Percentiles rank a stretch among this genome's conserved stretches.
phyloP scores from a whole-genome alignment of 192 early-diverging fungal species.

The Mortierella antarctica region DNA sequence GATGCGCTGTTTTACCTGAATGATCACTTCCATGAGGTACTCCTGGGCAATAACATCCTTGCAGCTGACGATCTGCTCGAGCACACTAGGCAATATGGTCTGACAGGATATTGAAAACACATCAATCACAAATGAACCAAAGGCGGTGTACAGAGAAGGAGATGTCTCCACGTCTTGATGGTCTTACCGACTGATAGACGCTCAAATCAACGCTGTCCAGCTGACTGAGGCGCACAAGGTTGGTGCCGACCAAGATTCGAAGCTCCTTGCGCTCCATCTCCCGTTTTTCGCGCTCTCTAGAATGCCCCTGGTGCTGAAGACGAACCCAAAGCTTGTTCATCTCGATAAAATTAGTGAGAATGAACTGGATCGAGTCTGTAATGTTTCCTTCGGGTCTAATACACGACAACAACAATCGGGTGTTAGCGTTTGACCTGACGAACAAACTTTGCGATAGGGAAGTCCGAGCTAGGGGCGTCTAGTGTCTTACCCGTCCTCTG shows the following conservation, averaged over 20 bases:
- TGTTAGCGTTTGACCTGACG: not conserved
- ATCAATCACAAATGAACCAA: not conserved
- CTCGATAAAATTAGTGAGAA: slow-evolving; percentile 97
- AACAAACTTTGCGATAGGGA: not conserved
- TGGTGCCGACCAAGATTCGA: slow-evolving; percentile 95
- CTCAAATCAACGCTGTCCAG: slow-evolving; percentile 87
- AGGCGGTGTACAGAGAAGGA: not conserved
- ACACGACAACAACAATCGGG: not conserved
- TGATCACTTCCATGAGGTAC: slow-evolving; percentile 99
- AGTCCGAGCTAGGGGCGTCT: not conserved
- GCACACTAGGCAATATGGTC: slow-evolving; percentile 88
- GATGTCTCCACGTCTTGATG: not conserved
- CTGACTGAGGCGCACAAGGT: slow-evolving; percentile 93
- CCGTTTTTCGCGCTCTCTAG: slow-evolving; percentile 92
- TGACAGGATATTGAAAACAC: slow-evolving; percentile 21
- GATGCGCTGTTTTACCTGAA: slow-evolving; percentile 74
- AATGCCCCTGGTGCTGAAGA: slow-evolving; percentile 96
- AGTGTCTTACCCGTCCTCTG: slow-evolving; percentile 60
- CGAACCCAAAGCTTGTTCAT: slow-evolving; percentile 99
- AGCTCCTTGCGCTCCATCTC: slow-evolving; percentile 97
- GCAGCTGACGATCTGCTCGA: slow-evolving; percentile 98
- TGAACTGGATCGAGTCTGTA: slow-evolving; percentile 94
- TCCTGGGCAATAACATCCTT: slow-evolving; percentile 98
- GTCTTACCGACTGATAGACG: slow-evolving; percentile 78
- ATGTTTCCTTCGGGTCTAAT: slow-evolving; percentile 84